Base-by-base conservation (phyloP, 441 rosid species). In the Populus hybrid region DNA sequence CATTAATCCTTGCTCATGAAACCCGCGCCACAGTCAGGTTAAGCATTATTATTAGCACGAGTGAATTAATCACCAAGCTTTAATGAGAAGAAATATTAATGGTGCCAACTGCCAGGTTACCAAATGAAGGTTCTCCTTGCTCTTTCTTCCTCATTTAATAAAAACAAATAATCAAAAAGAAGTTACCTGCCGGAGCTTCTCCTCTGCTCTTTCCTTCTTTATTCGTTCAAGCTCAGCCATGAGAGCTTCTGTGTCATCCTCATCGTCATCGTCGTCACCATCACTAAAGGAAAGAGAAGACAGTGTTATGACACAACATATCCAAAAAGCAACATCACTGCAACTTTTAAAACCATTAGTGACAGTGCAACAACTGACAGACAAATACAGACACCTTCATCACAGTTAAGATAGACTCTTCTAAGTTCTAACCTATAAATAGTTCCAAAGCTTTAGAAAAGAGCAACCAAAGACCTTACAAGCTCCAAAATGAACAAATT, bases 141-240 rank as follows among this genome's bases (percentile, higher is more conserved):
- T 46, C 57, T 40, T 40, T 40, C 57, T 46, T 46, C 20, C 16
- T 34, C 10, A 0, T 11, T 67, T 32, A 7, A 30, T 26, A 67
- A 67, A 67, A 28, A 26, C 16, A 12, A n/a, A 16, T 0, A 8
- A 32, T 28, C 16, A 35, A 61, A 74, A 21, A 57, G 76, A 61
- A 35, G 46, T 59, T 85, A 93, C 98, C 94, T 87, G 90, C 28
- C 94, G 90, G 50, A 90, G 90, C 85, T 90, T 90, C 91, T 96
- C 99, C 86, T 96, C 98, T 64, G 91, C 92, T 83, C 97, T 92
- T 88, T 96, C 99, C 86, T 94, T 96, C 92, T 90, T 96, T 77
- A 96, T 94, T 76, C 90, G 89, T 76, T 94, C 98, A 16, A 96
- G 99, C 90, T 92, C 99, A 32, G 97, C 98, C 91, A 92, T 78